Percentiles rank a stretch among this genome's conserved stretches.
These are phyloP conservation scores for Chiua sp. DNA, from an alignment of 1,284 basidiomycete species.

Conservation along the genomic window DNA sequence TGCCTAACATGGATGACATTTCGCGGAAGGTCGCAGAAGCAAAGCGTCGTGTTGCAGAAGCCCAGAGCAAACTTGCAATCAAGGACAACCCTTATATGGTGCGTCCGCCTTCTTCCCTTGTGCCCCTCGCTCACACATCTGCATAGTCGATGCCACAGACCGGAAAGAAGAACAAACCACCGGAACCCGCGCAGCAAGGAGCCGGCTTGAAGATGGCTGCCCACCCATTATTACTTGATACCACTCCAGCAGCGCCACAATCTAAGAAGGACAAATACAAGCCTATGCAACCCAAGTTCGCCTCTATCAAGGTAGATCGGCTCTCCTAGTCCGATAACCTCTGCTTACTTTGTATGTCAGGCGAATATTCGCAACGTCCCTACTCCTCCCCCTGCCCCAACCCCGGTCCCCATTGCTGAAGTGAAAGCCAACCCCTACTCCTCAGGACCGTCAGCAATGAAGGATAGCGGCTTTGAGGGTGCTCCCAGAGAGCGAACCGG, in stretches of 20 bases:
- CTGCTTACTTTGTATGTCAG: conserved; percentile 33
- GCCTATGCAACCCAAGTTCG: conserved; percentile 97
- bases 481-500: conserved; percentile 73
- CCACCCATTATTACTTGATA: conserved; percentile 85
- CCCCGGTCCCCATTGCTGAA: conserved; percentile 48
- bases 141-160: conserved; percentile 54
- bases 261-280: conserved; percentile 91
- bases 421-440: conserved; percentile 77
- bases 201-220: conserved; percentile 89
- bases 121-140: conserved; percentile 9
- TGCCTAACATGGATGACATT: conserved; percentile 67
- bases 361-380: conserved; percentile 79
- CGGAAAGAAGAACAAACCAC: conserved; percentile 58
- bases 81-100: conserved; percentile 89
- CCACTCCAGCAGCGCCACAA: conserved; percentile 60
- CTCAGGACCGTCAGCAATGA: conserved; percentile 56
- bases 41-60: conserved; percentile 78
- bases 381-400: conserved; percentile 63
- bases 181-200: conserved; percentile 73
- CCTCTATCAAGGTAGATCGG: conserved; percentile 77
- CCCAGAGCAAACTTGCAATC: conserved; percentile 72
- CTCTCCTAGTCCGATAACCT: background rate
- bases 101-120: conserved; percentile 25
- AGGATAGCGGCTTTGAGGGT: conserved; percentile 63
- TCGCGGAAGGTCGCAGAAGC: conserved; percentile 78